Evolutionary conservation across 352 stramenopile species (phyloP), one percentile per base, ranked within the genome.

Genomic region (Globisporangium ultimum): DNA sequence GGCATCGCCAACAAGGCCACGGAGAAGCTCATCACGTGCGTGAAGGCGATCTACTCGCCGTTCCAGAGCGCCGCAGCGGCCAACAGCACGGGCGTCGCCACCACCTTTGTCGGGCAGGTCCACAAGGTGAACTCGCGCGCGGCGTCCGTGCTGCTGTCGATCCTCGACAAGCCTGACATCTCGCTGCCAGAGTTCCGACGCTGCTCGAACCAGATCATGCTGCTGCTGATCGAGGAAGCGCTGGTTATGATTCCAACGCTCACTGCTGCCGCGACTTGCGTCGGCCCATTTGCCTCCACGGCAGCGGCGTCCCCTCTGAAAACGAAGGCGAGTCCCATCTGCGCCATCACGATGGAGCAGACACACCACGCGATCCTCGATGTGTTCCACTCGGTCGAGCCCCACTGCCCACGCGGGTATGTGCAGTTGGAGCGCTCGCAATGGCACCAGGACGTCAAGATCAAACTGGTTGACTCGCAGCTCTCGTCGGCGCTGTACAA

Each of bases 161-260:
- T 68, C 43, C 48, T 68, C 8, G 54, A 60, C 48, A 58, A 60
- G 18, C 28, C 52, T 4, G 49, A 65, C 13, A 63, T 59, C 3
- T 62, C 36, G 3, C 48, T 59, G 14, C 15, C 47, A 3, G 68
- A 48, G 20, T 79, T 79, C 42, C 62, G 64, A 14, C 66, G 51
- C 9, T 67, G 66, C 36, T 65, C 63, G 10, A 63, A 71, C 34
- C 68, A 70, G 20, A 57, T 75, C 36, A 78, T 78, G 61, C 65
- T 63, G 20, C 48, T 75, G 38, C 53, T 75, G 12, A 34, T 78
- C 13, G 66, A 78, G 14, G 69, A 80, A 40, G 58, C 72, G n/a
- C 48, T 80, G 1, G 56, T 61, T 34, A 72, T 60, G 61, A 55
- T 68, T 36, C 67, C 73, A 10, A 60, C 40, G 3, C 46, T 55